Conservation (phyloP, 2,329 filamentous ascomycete species). For the Pseudocercospora eumusae region DNA sequence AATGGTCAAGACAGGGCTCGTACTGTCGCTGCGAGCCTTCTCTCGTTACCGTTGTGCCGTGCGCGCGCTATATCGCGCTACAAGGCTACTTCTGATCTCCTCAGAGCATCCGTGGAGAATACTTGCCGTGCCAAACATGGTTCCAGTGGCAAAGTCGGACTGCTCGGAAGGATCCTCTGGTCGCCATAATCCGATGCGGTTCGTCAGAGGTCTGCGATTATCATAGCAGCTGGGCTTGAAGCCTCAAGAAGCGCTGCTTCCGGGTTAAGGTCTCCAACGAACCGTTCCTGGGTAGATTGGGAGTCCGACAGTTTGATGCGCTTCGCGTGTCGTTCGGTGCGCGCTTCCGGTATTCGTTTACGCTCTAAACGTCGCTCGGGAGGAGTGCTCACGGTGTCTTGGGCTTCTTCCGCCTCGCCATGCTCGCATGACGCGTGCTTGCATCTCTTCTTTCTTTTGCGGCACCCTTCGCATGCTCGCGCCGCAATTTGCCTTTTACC, state of each 20-base stretch:
- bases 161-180: conserved; percentile 1
- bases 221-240: conserved; percentile 7
- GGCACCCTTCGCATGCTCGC: conserved; percentile 14
- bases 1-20: not conserved
- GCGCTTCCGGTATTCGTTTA: not conserved
- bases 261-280: conserved; percentile 23
- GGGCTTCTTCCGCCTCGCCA: not conserved
- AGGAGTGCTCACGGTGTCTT: not conserved
- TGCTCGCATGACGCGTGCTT: conserved; percentile 3
- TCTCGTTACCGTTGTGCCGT: too few relatives aligned
- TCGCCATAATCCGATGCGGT: conserved; percentile 20
- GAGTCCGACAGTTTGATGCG: not conserved
- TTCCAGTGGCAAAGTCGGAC: not conserved
- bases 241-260: conserved; percentile 18
- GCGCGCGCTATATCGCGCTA: not conserved
- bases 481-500: conserved; percentile 14
- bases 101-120: conserved; percentile 11
- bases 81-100: not conserved
- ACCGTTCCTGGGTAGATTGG: conserved; percentile 2
- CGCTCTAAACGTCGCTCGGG: not conserved
- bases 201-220: conserved; percentile 8
- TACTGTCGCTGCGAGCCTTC: not conserved
- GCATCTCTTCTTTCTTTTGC: conserved; percentile 20
- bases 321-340: not conserved
- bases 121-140: conserved; percentile 11